Base-by-base conservation (phyloP, 805 yeast genomes). In the Lipomyces oligophaga region DNA sequence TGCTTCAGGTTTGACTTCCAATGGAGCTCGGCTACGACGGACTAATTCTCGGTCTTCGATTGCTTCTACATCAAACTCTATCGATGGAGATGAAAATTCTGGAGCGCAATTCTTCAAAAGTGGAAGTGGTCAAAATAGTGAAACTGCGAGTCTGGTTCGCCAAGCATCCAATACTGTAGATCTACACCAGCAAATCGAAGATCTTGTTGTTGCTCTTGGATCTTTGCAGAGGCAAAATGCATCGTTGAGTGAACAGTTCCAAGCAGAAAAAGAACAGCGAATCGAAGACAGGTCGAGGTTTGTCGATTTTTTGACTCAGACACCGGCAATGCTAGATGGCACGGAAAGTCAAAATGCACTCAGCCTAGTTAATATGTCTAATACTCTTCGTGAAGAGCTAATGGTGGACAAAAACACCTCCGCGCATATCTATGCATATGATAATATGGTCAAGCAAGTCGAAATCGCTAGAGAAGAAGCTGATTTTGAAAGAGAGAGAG, bases 121-220 rank as follows among this genome's bases (percentile, higher is more conserved):
- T 8, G 13, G 15, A 16, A 19, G 15, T 5, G 5, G 21, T 19
- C 21, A 33, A 13, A 19, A 13, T 5, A 6, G 34, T 19, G 34
- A 31, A 6, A n/a, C n/a, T n/a, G n/a, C n/a, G n/a, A n/a, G n/a
- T n/a, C n/a, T n/a, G n/a, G n/a, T n/a, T n/a, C 18, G 13, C 30
- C 35, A 36, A 16, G n/a, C 35, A 31, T 5, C 37, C 18, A 35
- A 41, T n/a, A 18, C 27, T 5, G n/a, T n/a, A n/a, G 57, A 54
- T 25, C 33, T 48, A 21, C 55, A 54, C 27, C 34, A 26, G 11
- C 58, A 54, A 35, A 51, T 55, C 27, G 58, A 55, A 26, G 59
- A 52, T 7, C 49, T 55, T 3, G 51, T 50, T 13, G 10, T 46
- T 8, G 57, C 59, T 5, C 27, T 55, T 19, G 45, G 54, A 16